Percentiles rank a stretch among this genome's conserved stretches.
phyloP scores from a whole-genome alignment of 176 grass and related monocot species.

The maize (Zea mays) region Zm-B73-REFERENCE-NAM-5.0 NC_050099.1:91334001-91334500 shows the following conservation, averaged over 20 bases:
- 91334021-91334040: not conserved
- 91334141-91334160: constrained; percentile 15
- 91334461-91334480: constrained; percentile 94
- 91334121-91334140: not conserved
- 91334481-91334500: constrained; percentile 57
- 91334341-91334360: not conserved
- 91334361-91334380: not conserved
- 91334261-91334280: not conserved
- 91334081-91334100: constrained; percentile 28
- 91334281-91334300: not conserved
- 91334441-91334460: constrained; percentile 43
- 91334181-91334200: not conserved
- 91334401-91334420: no score
- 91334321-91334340: not conserved
- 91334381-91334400: not conserved
- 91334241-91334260: not conserved
- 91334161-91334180: not conserved
- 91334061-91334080: constrained; percentile 37
- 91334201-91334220: not conserved
- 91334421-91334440: not conserved
- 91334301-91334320: constrained; percentile 2
- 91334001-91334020: not conserved
- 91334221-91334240: not conserved
- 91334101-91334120: constrained; percentile 30
- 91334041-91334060: constrained; percentile 3